Base-by-base conservation (phyloP, 257 asterid species). In the Plantago major region DNA sequence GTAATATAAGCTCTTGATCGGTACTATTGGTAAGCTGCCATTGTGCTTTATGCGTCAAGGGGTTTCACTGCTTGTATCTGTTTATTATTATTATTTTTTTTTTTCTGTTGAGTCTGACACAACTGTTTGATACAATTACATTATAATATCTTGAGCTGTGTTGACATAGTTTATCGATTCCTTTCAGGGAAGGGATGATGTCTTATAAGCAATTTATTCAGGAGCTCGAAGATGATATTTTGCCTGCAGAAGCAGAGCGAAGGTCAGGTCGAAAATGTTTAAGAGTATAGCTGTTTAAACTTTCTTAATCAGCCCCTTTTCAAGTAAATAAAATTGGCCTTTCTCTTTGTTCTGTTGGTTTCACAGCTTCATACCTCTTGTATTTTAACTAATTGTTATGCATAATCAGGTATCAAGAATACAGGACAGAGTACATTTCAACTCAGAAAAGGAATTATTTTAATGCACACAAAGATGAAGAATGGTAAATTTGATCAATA, bases 131-230 rank as follows among this genome's bases (percentile, higher is more conserved):
- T 54, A 17, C 3, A 16, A 7, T 67, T 58, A 19, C 47, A 46
- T 4, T 46, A 30, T 65, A 42, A 38, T 30, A 42, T 26, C 42
- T 19, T 47, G 38, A 66, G 65, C 60, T 42, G 30, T 49, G 33
- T 26, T 73, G 48, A 78, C 55, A 46, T 51, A 30, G 55, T 42
- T 62, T 63, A 42, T 19, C 33, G n/a, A 48, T 15, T 18, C 70
- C 66, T 67, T 65, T 55, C 80, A 93, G 99, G 78, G 97, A 93
- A 77, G 99, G 99, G 63, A 80, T 93, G 96, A 80, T 89, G 97
- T 93, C 99, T 54, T 93, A 93, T 81, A 93, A 93, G 88, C 99
- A 87, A 73, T 93, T 93, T 78, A 93, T 93, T 77, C 99, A 89
- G 86, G 99, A 93, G 84, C 96, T 93, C 76, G 99, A 93, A 78